Evolutionary conservation across 192 early-diverging fungal species (phyloP).

Genomic region (Gigaspora rosea): DNA sequence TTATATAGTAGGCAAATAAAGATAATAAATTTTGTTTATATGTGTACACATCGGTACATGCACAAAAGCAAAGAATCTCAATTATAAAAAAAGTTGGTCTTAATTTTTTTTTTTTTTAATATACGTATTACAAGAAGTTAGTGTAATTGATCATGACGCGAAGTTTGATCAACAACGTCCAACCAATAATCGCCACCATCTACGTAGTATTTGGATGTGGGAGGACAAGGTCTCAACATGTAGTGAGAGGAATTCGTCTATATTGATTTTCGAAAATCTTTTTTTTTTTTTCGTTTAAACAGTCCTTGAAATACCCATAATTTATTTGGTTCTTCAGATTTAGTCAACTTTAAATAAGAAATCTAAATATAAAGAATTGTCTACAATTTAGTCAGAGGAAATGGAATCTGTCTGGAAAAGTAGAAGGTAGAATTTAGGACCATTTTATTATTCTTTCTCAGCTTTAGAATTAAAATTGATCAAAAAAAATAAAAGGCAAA

Average conservation of each 20-base stretch:
- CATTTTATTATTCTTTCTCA: not conserved
- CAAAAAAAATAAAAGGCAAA: not conserved
- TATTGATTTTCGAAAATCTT: constrained; percentile 7
- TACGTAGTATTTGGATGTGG: not conserved
- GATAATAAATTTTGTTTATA: too few species aligned
- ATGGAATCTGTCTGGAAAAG: constrained; percentile 18
- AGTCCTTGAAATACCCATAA: not conserved
- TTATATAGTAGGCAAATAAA: too few species aligned
- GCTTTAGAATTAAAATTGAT: not conserved
- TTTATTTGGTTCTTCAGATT: not conserved
- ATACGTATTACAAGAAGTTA: not conserved
- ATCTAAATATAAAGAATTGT: not conserved
- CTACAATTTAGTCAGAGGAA: not conserved
- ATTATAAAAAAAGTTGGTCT: too few species aligned
- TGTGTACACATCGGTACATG: too few species aligned
- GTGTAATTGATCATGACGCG: not conserved
- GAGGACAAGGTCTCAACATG: not conserved
- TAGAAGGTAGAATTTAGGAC: not conserved
- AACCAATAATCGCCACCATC: not conserved
- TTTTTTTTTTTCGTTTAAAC: not conserved
- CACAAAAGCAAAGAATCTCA: too few species aligned
- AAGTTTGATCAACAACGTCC: not conserved
- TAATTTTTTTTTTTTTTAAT: too few species aligned
- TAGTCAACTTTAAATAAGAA: not conserved
- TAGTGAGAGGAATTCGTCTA: not conserved